Evolutionary conservation across 108 stramenopile genomes (phyloP), one percentile per base, ranked within the genome.

Genomic region (Pseudonitzschia delicatissima): DNA sequence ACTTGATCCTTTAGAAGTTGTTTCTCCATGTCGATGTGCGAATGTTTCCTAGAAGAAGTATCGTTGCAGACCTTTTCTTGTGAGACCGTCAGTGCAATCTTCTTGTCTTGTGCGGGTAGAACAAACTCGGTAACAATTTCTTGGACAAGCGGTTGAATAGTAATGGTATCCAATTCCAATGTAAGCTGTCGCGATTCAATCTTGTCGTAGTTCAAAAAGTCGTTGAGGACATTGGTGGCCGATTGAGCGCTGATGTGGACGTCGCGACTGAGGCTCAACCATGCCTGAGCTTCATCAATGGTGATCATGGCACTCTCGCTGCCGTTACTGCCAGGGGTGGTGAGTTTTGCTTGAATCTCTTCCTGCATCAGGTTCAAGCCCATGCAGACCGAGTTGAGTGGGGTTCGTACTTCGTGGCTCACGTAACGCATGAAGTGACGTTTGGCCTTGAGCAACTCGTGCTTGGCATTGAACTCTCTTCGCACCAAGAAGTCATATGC

Each of bases 401-500:
- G 71, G 20, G 71, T 72, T 18, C 64, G 1, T n/a, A 72, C 35
- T 32, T 72, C 71, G 50, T 73, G 72, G 12, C 53, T 58, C n/a
- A 73, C 40, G 33, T 48, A 73, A 4, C 72, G 72, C 66, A 73
- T 47, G 39, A 67, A 67, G 25, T 62, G 64, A 12, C 66, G 66
- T 50, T 73, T 73, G 9, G 52, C 52, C 15, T 73, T 53, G n/a
- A 61, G 39, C 7, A 73, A 18, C 5, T 35, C 44, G n/a, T 67
- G 34, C 57, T 37, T 35, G 23, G 39, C 35, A 35, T 26, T 39
- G 25, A 55, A 34, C 29, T 73, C 66, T 31, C 71, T 62, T 35
- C 74, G 68, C 9, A 84, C 70, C 57, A 77, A 78, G 45, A 32
- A 75, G 45, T 84, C 83, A 42, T 84, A 84, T 7, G 80, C 44